These are phyloP conservation scores for Closterium sp. DNA, from an alignment of 139 green algal species.

Conservation along the genomic window DNA sequence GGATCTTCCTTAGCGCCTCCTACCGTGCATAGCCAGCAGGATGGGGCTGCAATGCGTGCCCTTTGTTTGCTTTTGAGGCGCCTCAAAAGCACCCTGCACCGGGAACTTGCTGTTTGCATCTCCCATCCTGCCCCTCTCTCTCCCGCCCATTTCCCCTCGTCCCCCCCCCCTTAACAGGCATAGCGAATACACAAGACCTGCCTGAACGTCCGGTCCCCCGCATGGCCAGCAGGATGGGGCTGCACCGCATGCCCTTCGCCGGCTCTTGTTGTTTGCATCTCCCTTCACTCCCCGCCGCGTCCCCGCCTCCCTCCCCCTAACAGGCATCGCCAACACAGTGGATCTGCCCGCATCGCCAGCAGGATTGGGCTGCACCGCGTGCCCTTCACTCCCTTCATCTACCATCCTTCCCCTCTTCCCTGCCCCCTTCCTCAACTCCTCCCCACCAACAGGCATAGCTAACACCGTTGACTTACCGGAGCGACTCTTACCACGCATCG, in stretches of 20 bases:
- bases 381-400: too few species aligned
- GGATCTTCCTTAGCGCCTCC: not conserved
- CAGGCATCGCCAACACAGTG: too few species aligned
- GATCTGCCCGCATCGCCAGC: too few species aligned
- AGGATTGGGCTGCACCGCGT: too few species aligned
- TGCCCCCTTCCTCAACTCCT: too few species aligned
- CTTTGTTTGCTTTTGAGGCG: too few species aligned
- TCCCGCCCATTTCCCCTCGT: not conserved
- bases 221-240: too few species aligned
- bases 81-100: too few species aligned
- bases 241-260: constrained; percentile 58
- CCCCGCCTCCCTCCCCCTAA: too few species aligned
- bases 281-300: too few species aligned
- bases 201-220: constrained; percentile 82
- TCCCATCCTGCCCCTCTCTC: not conserved
- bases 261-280: not conserved
- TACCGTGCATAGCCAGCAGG: not conserved
- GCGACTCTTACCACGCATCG: constrained; percentile 86
- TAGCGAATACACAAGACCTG: constrained; percentile 97
- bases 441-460: constrained; percentile 71
- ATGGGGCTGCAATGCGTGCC: not conserved
- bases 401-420: too few species aligned
- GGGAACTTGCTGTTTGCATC: too few species aligned
- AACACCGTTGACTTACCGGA: constrained; percentile 98
- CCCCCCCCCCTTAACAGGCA: constrained; percentile 29